Evolutionary conservation across 768 basidiomycete genomes (phyloP).

Genomic region (Hygrophorus russula): DNA sequence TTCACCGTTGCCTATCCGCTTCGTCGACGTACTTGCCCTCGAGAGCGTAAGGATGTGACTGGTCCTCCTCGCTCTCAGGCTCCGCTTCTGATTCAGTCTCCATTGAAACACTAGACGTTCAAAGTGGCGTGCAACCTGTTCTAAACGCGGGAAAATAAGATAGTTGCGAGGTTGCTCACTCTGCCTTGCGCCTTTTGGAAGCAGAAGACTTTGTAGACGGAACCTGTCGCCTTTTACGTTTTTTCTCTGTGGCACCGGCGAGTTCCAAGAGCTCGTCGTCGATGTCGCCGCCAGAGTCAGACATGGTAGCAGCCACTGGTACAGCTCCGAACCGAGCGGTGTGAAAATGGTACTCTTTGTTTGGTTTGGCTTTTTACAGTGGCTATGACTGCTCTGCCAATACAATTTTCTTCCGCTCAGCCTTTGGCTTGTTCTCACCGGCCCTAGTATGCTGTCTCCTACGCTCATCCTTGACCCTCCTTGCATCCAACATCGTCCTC

Average conservation of each 20-base stretch:
- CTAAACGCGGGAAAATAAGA: slow-evolving; percentile 7
- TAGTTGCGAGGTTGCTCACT: slow-evolving; percentile 35
- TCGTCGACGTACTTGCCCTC: slow-evolving; percentile 90
- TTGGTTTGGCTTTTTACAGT: not conserved
- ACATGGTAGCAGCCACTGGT: slow-evolving; percentile 22
- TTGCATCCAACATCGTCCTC: slow-evolving; percentile 84
- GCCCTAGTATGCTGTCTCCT: slow-evolving; percentile 81
- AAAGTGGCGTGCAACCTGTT: slow-evolving; percentile 7
- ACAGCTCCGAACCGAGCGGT: not conserved
- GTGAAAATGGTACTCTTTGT: not conserved
- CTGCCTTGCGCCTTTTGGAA: slow-evolving; percentile 60
- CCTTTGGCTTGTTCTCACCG: slow-evolving; percentile 79
- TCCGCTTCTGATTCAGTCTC: slow-evolving; percentile 39
- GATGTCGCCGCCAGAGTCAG: slow-evolving; percentile 35
- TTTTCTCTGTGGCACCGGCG: slow-evolving; percentile 60
- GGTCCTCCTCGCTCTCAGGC: slow-evolving; percentile 5
- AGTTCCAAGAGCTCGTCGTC: slow-evolving; percentile 76
- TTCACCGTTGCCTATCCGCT: slow-evolving; percentile 72
- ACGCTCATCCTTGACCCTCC: slow-evolving; percentile 87
- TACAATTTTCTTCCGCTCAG: slow-evolving; percentile 85
- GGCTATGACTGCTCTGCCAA: slow-evolving; percentile 62
- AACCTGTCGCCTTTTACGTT: slow-evolving; percentile 44
- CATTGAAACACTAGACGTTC: slow-evolving; percentile 15
- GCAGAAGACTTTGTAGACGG: slow-evolving; percentile 24
- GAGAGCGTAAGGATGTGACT: slow-evolving; percentile 65